These are phyloP conservation scores for Solanum virginianum DNA, from an alignment of 257 asterid species.

Conservation along the genomic window DNA sequence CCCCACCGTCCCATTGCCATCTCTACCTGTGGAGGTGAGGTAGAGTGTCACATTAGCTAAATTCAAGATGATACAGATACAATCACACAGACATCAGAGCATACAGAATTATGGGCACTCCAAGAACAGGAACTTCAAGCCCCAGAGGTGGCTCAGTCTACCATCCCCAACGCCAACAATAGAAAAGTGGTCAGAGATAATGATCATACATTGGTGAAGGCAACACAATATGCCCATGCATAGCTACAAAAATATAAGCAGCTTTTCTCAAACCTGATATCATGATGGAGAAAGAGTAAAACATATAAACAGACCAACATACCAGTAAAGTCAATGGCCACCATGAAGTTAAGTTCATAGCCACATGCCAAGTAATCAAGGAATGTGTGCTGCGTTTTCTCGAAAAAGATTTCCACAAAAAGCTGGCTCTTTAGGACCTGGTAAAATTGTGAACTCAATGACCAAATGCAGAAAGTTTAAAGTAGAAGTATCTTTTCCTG, in stretches of 20 bases:
- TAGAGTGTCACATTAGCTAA: neutral
- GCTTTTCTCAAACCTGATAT: neutral
- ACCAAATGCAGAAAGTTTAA: neutral
- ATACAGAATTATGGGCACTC: neutral
- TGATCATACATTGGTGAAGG: neutral
- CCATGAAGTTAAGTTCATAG: conserved; percentile 95
- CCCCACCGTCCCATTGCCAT: too few relatives aligned
- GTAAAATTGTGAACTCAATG: neutral
- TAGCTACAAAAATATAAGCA: neutral
- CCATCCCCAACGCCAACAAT: neutral
- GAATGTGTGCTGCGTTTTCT: conserved; percentile 70
- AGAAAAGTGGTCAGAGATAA: neutral
- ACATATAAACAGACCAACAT: neutral
- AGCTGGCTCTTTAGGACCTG: conserved; percentile 84
- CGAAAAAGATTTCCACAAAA: conserved; percentile 69
- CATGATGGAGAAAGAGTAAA: neutral
- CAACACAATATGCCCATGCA: neutral
- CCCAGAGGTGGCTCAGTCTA: neutral
- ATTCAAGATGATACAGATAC: neutral
- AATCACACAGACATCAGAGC: neutral
- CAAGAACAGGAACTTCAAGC: neutral
- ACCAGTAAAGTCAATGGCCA: conserved; percentile 99
- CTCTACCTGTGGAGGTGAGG: neutral
- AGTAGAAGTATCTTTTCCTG: neutral
- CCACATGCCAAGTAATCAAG: conserved; percentile 93